Base-by-base conservation (phyloP, 1,284 basidiomycete species). In the Boletus semigastroideus region DNA sequence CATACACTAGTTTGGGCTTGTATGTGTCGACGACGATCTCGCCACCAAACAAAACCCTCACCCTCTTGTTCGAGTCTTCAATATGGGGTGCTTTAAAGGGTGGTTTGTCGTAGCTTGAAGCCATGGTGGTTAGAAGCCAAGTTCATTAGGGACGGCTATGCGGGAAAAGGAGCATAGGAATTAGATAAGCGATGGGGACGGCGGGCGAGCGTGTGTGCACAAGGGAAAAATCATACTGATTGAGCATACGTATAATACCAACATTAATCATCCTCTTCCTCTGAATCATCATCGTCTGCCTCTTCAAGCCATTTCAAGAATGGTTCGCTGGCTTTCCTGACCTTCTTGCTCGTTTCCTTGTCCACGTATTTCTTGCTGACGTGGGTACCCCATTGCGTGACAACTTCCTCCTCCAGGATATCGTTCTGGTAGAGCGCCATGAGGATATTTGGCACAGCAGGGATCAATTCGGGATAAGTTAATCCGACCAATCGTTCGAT, bases 341-440 rank as follows among this genome's bases (percentile, higher is more conserved):
- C 94, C 73, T 86, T 94, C 83, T 98, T 99, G 71, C 89, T 92
- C 39, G 82, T 89, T 27, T 98, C 94, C 75, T 92, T 94, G 74
- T 96, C 92, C 52, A 96, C 93, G 69, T 97, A 98, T 78, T 99
- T 98, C 79, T 93, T 97, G 74, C 89, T 92, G 62, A 97, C 94
- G 66, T 98, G 96, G 7, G 92, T 98, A 30, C 94, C 95, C 95
- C 95, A 99, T 60, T 94, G 86, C 46, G 80, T 84, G 57, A 94
- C 79, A 16, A 97, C 80, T 28, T 94, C 94, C 71, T 99, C 96
- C 17, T 98, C 94, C 42, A 99, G 75, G 19, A 98, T 78, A 62
- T 99, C 96, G 44, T 79, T 82, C 73, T 99, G 95, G 73, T 98
- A 99, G 60, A 97, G 82, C 12, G 74, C 84, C 96, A 99, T 98